Base-by-base conservation (phyloP, 495 filamentous ascomycete species). In the Emericellopsis terricola region DNA sequence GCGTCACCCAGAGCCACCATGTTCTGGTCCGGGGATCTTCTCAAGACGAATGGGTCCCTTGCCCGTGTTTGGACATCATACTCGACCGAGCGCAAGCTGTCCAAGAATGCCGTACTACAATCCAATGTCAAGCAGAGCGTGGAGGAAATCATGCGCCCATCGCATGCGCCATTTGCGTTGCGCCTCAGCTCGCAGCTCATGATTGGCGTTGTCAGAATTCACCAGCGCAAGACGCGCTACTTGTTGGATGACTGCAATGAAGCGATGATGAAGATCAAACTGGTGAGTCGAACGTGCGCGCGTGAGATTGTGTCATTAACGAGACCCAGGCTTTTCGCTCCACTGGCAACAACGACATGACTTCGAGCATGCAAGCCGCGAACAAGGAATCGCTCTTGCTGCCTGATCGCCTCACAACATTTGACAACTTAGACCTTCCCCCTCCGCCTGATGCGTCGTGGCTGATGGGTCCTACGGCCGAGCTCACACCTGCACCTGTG, bases 21-120 rank as follows among this genome's bases (percentile, higher is more conserved):
- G 89, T 97, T 97, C 62, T 97, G 93, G 59, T 94, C 89, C 15
- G 87, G 93, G 62, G 84, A 84, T 30, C 71, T 97, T 37, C 73
- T 97, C 40, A 86, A 84, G 36, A 89, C 91, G 73, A 93, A 84
- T 33, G 89, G 91, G 66, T 85, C 89, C 45, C 54, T 97, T 67
- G 91, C 89, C 51, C 81, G 86, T 48, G 89, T 94, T 57, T 96
- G 89, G 89, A 72, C 96, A 40, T 93, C 87, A 18, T 83, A 86
- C 59, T 96, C 96, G 58, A 59, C 94, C 44, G 87, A 96, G 69
- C 83, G 84, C 67, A 96, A 94, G 56, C 72, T 97, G 28, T 84
- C 85, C 38, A 97, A 96, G 55, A 81, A 78, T 36, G 81, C 94
- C 46, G 84, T 96, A 38, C 52, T 96, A 39, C 80, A 91, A 48